phyloP scores from a whole-genome alignment of 352 stramenopile species.

The Thraustochytrium sp. region DNA sequence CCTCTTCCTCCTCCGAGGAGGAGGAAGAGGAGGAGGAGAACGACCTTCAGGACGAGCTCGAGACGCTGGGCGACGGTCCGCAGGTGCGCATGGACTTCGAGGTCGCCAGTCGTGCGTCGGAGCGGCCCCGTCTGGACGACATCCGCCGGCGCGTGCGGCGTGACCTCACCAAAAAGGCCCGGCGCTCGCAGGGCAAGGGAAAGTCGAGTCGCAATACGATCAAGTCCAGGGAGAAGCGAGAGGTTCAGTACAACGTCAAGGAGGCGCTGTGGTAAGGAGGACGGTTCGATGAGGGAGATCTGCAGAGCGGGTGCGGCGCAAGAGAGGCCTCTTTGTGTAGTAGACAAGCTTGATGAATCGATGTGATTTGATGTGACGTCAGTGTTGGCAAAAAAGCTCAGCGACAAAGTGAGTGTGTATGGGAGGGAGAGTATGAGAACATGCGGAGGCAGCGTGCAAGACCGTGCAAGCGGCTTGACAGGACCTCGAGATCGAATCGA shows the following conservation, averaged over 20 bases:
- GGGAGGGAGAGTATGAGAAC: too few relatives aligned
- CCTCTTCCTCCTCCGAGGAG: not conserved
- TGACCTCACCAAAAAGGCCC: not conserved
- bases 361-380: too few relatives aligned
- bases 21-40: not conserved
- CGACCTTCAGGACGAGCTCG: not conserved
- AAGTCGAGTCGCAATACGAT: constrained; percentile 2
- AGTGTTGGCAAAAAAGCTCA: too few relatives aligned
- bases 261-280: not conserved
- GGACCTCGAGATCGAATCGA: too few relatives aligned
- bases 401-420: too few relatives aligned
- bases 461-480: too few relatives aligned
- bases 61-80: not conserved
- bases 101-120: not conserved
- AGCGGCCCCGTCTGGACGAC: not conserved
- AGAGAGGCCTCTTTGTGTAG: too few relatives aligned
- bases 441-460: too few relatives aligned
- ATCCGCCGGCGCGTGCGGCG: constrained; percentile 1
- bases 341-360: too few relatives aligned
- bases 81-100: not conserved
- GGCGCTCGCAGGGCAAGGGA: not conserved
- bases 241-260: not conserved
- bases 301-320: not conserved
- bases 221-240: constrained; percentile 1
- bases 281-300: not conserved